Percentiles rank a stretch among this genome's conserved stretches.
phyloP scores from a whole-genome alignment of 495 filamentous ascomycete genomes.

The Hyaloscypha hepaticicola region DNA sequence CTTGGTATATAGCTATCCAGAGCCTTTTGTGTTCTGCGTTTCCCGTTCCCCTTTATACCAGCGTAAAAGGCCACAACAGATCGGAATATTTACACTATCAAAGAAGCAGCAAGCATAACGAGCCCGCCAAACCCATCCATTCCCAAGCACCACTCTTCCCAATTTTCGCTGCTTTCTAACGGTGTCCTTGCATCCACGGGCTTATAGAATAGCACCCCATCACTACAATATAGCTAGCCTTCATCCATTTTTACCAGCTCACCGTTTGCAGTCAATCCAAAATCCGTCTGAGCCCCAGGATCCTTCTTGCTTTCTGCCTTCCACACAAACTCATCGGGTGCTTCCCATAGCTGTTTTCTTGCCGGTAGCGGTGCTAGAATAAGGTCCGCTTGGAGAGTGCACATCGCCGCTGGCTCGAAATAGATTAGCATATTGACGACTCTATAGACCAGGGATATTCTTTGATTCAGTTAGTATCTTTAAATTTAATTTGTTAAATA shows the following conservation, averaged over 20 bases:
- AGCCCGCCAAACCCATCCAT: slow-evolving; percentile 45
- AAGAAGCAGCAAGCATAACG: slow-evolving; percentile 46
- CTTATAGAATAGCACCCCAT: slow-evolving; percentile 27
- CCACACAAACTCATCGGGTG: slow-evolving; percentile 39
- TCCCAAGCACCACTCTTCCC: slow-evolving; percentile 46
- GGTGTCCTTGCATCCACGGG: slow-evolving; percentile 19
- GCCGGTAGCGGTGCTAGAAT: slow-evolving; percentile 46
- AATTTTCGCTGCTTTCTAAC: slow-evolving; percentile 29
- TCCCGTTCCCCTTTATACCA: too few species aligned
- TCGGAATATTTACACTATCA: slow-evolving; percentile 33
- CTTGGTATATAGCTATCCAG: too few species aligned
- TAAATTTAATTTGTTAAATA: background rate
- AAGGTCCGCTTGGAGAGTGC: slow-evolving; percentile 38
- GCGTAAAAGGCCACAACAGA: too few species aligned
- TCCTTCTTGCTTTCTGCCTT: slow-evolving; percentile 34
- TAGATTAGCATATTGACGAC: slow-evolving; percentile 46
- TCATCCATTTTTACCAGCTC: slow-evolving; percentile 37
- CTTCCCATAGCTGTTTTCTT: slow-evolving; percentile 50
- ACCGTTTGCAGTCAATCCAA: slow-evolving; percentile 40
- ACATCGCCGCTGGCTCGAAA: slow-evolving; percentile 45
- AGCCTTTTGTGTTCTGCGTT: too few species aligned
- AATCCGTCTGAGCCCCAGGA: slow-evolving; percentile 28
- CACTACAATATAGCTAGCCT: slow-evolving; percentile 25
- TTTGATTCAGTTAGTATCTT: slow-evolving; percentile 31
- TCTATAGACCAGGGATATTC: slow-evolving; percentile 42